Percentiles rank a stretch among this genome's conserved stretches.
These are phyloP conservation scores for Blastocystis sp. DNA, from an alignment of 352 stramenopile species.

Conservation along the genomic window DNA sequence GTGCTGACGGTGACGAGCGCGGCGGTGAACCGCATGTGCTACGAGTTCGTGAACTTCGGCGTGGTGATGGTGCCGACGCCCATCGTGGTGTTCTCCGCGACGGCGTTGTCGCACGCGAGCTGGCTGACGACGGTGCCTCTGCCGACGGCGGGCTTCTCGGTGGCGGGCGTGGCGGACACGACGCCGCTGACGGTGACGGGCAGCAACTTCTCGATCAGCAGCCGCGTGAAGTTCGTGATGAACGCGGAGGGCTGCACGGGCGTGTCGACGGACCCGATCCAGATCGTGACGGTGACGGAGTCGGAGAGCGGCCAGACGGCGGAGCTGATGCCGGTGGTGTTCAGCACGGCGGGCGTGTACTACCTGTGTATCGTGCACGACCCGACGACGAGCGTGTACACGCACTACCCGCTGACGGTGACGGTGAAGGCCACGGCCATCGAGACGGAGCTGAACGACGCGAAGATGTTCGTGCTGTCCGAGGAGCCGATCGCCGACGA, in stretches of 20 bases:
- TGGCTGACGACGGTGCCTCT: slow-evolving; percentile 49
- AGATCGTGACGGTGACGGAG: slow-evolving; percentile 2
- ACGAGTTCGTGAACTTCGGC: slow-evolving; percentile 28
- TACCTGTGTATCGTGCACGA: slow-evolving; percentile 62
- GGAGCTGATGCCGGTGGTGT: slow-evolving; percentile 31
- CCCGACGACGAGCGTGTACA: slow-evolving; percentile 26
- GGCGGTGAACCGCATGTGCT: slow-evolving; percentile 47
- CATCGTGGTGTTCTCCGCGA: slow-evolving; percentile 38
- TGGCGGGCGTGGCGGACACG: not conserved
- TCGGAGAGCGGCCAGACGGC: not conserved
- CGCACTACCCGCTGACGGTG: slow-evolving; percentile 42
- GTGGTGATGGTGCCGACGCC: slow-evolving; percentile 7
- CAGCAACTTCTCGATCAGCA: slow-evolving; percentile 12
- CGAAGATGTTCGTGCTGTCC: slow-evolving; percentile 61
- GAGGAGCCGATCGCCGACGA: slow-evolving; percentile 25
- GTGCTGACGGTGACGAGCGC: slow-evolving; percentile 32
- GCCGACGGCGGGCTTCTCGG: slow-evolving; percentile 25
- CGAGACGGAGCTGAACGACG: not conserved
- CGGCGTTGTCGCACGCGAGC: slow-evolving; percentile 2
- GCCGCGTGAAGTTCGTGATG: slow-evolving; percentile 57
- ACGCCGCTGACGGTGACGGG: slow-evolving; percentile 26
- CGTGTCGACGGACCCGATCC: slow-evolving; percentile 36
- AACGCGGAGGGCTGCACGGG: slow-evolving; percentile 7
- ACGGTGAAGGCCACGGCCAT: slow-evolving; percentile 31
- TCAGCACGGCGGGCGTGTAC: slow-evolving; percentile 36